A percentile compares a stretch with the other conserved stretches of the same genome.
Evolutionary conservation across 1,284 basidiomycete species (phyloP).

Genomic region (Ustilago xerochloae): DNA sequence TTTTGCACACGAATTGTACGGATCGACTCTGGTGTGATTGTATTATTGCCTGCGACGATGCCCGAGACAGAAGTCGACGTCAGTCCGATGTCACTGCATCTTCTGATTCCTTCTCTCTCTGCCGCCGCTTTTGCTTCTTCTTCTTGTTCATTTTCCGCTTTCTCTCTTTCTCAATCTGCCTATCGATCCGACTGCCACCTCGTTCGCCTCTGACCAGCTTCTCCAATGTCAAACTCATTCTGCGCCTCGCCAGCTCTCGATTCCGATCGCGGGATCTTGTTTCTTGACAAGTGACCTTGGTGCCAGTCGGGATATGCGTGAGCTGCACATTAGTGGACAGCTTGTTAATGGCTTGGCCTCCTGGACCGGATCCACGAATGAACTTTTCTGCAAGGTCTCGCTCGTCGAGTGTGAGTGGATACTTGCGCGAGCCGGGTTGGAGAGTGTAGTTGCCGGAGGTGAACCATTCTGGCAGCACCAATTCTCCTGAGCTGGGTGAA

Average conservation of each 20-base stretch:
- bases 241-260: slow-evolving; percentile 54
- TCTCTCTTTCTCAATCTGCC: slow-evolving; percentile 51
- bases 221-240: slow-evolving; percentile 55
- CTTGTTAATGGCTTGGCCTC: slow-evolving; percentile 68
- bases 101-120: slow-evolving; percentile 17
- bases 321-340: slow-evolving; percentile 60
- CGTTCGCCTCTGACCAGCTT: slow-evolving; percentile 41
- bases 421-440: slow-evolving; percentile 53
- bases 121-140: slow-evolving; percentile 54
- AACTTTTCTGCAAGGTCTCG: slow-evolving; percentile 60
- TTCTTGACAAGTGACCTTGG: slow-evolving; percentile 60
- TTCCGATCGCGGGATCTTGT: slow-evolving; percentile 57
- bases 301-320: slow-evolving; percentile 56
- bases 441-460: slow-evolving; percentile 45
- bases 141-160: slow-evolving; percentile 52
- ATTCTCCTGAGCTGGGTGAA: background rate
- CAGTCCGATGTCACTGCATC: background rate
- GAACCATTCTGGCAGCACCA: slow-evolving; percentile 55
- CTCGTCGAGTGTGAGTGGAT: slow-evolving; percentile 61
- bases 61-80: too few species aligned
- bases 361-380: slow-evolving; percentile 63
- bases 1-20: too few species aligned
- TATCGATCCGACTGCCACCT: slow-evolving; percentile 43
- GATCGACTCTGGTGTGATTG: too few species aligned
- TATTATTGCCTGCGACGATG: too few species aligned